Evolutionary conservation across 306 rosid species (phyloP).

Genomic region (Cicer cuneatum): DNA sequence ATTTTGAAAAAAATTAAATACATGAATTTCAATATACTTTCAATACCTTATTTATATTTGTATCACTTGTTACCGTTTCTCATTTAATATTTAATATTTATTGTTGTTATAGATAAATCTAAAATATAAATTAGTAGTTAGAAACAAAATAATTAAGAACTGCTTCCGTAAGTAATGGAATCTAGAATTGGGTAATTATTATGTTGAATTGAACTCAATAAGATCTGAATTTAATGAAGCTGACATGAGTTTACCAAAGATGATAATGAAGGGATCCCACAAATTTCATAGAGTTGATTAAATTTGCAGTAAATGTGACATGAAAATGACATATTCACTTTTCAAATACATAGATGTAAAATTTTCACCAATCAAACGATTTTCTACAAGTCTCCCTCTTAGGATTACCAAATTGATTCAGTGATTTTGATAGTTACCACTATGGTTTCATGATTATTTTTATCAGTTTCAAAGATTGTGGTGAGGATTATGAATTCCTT

Average conservation of each 20-base stretch:
- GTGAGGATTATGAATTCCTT: conserved; percentile 38
- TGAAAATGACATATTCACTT: conserved; percentile 45
- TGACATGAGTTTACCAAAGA: conserved; percentile 42
- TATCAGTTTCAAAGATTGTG: conserved; percentile 26
- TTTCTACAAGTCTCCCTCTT: conserved; percentile 39
- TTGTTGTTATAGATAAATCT: too few relatives aligned
- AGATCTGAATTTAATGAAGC: conserved; percentile 45
- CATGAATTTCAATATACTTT: too few relatives aligned
- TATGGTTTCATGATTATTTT: conserved; percentile 44
- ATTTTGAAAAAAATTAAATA: too few relatives aligned
- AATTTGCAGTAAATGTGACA: conserved; percentile 34
- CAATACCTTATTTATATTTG: too few relatives aligned
- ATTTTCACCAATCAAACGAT: conserved; percentile 39
- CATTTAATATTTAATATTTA: too few relatives aligned
- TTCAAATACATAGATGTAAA: conserved; percentile 10
- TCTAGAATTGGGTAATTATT: conserved; percentile 47
- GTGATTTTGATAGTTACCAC: conserved; percentile 41
- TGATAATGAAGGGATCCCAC: conserved; percentile 4
- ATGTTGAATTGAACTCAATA: conserved; percentile 40
- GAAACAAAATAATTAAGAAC: not conserved
- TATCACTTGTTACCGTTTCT: too few relatives aligned
- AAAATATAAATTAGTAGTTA: too few relatives aligned
- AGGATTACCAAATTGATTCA: conserved; percentile 44
- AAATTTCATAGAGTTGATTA: conserved; percentile 21
- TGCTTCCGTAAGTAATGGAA: conserved; percentile 10